Conservation (phyloP, 345 rosid genomes). For the Viola odorata region DNA sequence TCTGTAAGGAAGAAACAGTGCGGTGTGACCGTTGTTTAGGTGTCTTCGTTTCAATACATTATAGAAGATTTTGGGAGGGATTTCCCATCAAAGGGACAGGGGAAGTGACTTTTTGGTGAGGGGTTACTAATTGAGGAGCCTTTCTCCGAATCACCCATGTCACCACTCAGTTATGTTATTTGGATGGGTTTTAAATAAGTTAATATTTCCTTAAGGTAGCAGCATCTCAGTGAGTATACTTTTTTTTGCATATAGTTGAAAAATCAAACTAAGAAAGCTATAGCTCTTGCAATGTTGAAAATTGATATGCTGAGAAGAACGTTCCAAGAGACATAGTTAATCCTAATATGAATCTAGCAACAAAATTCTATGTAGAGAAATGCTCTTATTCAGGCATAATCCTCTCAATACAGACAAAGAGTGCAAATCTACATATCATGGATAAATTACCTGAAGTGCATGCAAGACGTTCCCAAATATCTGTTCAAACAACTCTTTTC, state of each 20-base stretch:
- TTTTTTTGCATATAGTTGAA: not conserved
- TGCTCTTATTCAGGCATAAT: not conserved
- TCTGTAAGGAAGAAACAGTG: no score
- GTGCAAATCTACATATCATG: not conserved
- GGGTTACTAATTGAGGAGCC: no score
- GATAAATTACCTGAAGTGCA: slow-evolving; percentile 62
- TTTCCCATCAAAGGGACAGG: no score
- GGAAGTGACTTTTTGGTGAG: no score
- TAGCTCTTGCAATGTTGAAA: no score
- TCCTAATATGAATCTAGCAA: not conserved
- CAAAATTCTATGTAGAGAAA: not conserved
- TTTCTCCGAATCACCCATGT: no score
- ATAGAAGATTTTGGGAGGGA: no score
- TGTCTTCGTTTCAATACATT: no score
- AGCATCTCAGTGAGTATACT: not conserved
- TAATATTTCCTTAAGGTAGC: not conserved
- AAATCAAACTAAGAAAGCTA: not conserved
- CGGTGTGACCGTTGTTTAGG: no score
- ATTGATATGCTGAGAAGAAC: not conserved
- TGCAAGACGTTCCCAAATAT: slow-evolving; percentile 62
- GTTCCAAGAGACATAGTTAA: not conserved
- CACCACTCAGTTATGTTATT: not conserved
- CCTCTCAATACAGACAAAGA: not conserved
- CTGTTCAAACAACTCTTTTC: slow-evolving; percentile 34
- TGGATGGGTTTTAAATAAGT: not conserved